Percentiles rank a stretch among this genome's conserved stretches.
phyloP scores from a whole-genome alignment of 2,329 filamentous ascomycete species.

The Fusarium drepaniforme region DNA sequence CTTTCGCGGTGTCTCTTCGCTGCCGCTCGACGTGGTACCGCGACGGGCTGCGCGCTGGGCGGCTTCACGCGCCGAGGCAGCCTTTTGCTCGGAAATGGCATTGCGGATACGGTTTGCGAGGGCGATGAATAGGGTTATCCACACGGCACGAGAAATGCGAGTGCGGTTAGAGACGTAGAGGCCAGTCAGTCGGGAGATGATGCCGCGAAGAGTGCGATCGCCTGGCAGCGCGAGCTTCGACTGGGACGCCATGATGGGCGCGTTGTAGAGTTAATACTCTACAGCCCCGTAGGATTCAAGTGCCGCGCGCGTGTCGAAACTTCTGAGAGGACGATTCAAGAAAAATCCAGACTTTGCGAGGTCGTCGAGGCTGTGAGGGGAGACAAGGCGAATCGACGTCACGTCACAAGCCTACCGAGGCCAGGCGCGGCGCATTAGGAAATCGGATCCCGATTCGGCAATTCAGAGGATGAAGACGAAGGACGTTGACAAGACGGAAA shows the following conservation, averaged over 20 bases:
- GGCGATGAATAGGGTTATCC: slow-evolving; percentile 83
- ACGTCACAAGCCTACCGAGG: slow-evolving; percentile 37
- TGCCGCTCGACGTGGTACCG: slow-evolving; percentile 61
- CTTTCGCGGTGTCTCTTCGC: slow-evolving; percentile 66
- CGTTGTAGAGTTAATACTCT: slow-evolving; percentile 12
- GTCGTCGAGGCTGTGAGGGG: slow-evolving; percentile 8
- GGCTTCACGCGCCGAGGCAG: slow-evolving; percentile 77
- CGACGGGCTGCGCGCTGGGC: slow-evolving; percentile 62
- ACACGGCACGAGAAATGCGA: slow-evolving; percentile 85
- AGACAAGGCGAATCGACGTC: slow-evolving; percentile 37
- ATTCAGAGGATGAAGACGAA: background rate
- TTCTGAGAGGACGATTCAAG: background rate
- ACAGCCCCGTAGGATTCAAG: background rate
- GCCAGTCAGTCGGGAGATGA: slow-evolving; percentile 74
- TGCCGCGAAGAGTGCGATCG: slow-evolving; percentile 73
- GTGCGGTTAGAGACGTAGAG: slow-evolving; percentile 86
- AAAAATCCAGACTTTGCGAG: background rate
- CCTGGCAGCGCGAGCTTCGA: slow-evolving; percentile 76
- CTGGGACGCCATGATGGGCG: slow-evolving; percentile 74
- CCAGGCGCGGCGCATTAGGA: slow-evolving; percentile 23
- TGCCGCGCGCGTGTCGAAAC: background rate
- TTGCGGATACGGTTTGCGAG: slow-evolving; percentile 89
- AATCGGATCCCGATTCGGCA: slow-evolving; percentile 15
- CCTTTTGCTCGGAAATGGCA: slow-evolving; percentile 94
- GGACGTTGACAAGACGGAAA: background rate